Conservation (phyloP, 345 rosid genomes). For the Populus euphratica region DNA sequence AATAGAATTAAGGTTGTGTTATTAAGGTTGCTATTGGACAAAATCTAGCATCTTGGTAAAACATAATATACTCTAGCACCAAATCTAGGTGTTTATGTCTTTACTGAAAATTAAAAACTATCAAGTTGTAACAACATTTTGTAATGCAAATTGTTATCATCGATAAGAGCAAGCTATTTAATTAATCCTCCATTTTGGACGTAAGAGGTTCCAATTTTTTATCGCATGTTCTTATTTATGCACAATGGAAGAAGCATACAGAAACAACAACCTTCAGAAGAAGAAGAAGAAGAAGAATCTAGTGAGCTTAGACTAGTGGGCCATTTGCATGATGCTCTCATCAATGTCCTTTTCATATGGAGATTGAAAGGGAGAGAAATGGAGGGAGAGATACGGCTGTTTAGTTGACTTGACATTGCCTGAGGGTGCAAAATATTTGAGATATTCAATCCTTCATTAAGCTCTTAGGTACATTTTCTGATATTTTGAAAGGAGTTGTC, state of each 20-base stretch:
- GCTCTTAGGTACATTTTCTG: background rate
- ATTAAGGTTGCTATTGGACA: constrained; percentile 12
- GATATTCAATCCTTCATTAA: too few relatives aligned
- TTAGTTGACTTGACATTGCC: too few relatives aligned
- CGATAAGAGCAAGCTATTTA: background rate
- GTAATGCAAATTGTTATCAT: background rate
- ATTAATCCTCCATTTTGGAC: background rate
- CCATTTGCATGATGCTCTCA: background rate
- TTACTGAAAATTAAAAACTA: background rate
- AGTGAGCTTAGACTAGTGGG: background rate
- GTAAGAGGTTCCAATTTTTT: background rate
- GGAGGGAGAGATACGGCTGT: background rate
- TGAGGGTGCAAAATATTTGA: too few relatives aligned
- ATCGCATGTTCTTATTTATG: background rate
- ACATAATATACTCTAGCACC: background rate
- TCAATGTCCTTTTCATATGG: background rate
- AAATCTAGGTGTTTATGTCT: background rate
- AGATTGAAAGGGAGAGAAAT: background rate
- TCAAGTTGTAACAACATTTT: background rate
- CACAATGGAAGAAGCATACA: background rate
- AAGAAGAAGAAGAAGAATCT: background rate
- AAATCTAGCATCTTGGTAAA: constrained; percentile 23
- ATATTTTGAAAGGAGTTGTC: background rate
- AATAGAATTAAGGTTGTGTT: background rate
- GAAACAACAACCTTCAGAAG: background rate